These are phyloP conservation scores for Phylloboletellus chloephorus DNA, from an alignment of 1,284 basidiomycete species.

Conservation along the genomic window DNA sequence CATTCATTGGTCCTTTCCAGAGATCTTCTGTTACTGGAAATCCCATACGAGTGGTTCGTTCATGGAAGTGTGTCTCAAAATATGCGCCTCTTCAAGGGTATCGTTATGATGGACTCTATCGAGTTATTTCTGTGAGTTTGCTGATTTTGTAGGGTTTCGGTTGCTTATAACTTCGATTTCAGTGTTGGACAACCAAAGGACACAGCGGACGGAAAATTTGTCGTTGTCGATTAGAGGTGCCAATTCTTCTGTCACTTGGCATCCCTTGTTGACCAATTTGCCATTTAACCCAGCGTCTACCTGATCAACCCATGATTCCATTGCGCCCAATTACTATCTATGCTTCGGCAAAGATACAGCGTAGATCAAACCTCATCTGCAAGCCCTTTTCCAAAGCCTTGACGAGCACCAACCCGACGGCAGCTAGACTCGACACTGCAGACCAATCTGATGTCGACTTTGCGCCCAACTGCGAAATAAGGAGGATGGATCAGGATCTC, in stretches of 20 bases:
- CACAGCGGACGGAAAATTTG: slow-evolving; percentile 15
- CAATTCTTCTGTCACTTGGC: not conserved
- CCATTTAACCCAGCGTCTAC: slow-evolving; percentile 21
- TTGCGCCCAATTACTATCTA: not conserved
- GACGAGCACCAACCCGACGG: not conserved
- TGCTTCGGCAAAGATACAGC: not conserved
- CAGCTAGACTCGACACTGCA: not conserved
- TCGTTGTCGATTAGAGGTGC: slow-evolving; percentile 27
- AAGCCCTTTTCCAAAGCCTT: not conserved
- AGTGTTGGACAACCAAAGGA: slow-evolving; percentile 24
- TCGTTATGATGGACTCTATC: slow-evolving; percentile 31
- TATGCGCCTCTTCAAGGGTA: slow-evolving; percentile 23
- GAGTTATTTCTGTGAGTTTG: slow-evolving; percentile 13
- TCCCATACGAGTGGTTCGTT: slow-evolving; percentile 27
- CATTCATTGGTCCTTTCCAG: slow-evolving; percentile 11
- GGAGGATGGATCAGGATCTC: not conserved
- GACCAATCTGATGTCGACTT: not conserved
- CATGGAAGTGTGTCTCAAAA: slow-evolving; percentile 13
- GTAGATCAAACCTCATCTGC: not conserved
- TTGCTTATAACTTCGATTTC: not conserved
- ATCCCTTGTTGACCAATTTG: not conserved
- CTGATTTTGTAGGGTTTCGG: not conserved
- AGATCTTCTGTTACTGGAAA: slow-evolving; percentile 17
- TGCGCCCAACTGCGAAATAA: too few relatives aligned
- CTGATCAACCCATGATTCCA: slow-evolving; percentile 23